Base-by-base conservation (phyloP, 2,329 filamentous ascomycete species). In the Penicillium polonicum region DNA sequence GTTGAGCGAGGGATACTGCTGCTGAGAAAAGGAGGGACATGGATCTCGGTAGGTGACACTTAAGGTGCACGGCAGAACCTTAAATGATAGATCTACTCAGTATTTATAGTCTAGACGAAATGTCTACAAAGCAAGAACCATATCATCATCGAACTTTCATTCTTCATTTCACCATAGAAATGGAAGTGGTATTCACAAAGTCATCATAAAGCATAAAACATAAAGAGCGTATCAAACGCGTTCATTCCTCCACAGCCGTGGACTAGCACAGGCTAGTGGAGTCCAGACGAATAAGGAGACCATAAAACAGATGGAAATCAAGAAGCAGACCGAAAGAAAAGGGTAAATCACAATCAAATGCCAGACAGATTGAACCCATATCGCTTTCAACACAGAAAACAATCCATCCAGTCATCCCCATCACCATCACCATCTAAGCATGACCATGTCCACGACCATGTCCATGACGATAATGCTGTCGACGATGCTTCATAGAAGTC, bases 151-250 rank as follows among this genome's bases (percentile, higher is more conserved):
- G 23, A 23, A 23, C 23, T 23, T 23, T 23, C 23, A 23, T 23
- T 23, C 23, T n/a, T 31, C 17, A 50, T 57, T 46, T 38, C 23
- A 42, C 17, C 12, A 27, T 46, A 10, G n/a, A 58, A 41, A 39
- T 21, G 12, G 27, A 31, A 55, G 21, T 23, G 38, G 43, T 57
- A 57, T 57, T n/a, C 68, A 19, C 68, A 70, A 58, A 74, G 46
- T 67, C 70, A 51, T 72, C 72, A 52, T 74, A 75, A 4, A 69
- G 66, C 39, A 70, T 74, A 75, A 4, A 69, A 66, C 36, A 70
- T 53, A 48, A 55, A 52, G 21, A 53, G 38, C n/a, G 35, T 50
- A 52, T 56, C 39, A 51, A 52, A 38, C 36, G 53, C 39, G 1
- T 9, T 29, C 15, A 7, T 12, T 2, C 19, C 2, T 7, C 46